These are phyloP conservation scores for Aureobasidium sp. DNA, from an alignment of 2,329 filamentous ascomycete genomes.

Conservation along the genomic window DNA sequence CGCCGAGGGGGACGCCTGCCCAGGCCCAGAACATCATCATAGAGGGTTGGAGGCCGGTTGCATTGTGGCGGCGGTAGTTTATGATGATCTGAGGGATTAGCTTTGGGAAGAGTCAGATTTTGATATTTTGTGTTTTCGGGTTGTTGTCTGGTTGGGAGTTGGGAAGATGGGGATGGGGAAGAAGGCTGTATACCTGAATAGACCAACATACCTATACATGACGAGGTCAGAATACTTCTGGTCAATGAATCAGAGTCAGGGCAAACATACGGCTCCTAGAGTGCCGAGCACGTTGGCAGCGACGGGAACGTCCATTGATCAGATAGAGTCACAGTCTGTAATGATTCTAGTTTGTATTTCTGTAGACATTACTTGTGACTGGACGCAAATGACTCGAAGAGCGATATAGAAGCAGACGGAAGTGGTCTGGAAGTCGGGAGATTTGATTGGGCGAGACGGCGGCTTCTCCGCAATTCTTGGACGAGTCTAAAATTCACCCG, in stretches of 20 bases:
- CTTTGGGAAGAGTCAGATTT: slow-evolving; percentile 28
- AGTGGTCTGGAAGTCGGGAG: neutral
- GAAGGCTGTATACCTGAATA: slow-evolving; percentile 41
- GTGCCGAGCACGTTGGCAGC: slow-evolving; percentile 53
- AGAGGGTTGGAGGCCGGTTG: slow-evolving; percentile 54
- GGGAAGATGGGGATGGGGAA: neutral
- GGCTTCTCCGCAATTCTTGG: neutral
- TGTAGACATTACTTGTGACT: too few species aligned
- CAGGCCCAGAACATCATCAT: slow-evolving; percentile 68
- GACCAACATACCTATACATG: slow-evolving; percentile 50
- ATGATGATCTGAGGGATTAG: slow-evolving; percentile 62
- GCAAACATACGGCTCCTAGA: slow-evolving; percentile 46
- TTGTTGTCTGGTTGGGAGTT: too few species aligned
- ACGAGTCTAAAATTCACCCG: slow-evolving; percentile 2
- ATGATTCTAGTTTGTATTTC: too few species aligned
- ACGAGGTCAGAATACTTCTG: slow-evolving; percentile 7
- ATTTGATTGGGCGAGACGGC: neutral
- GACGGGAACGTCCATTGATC: slow-evolving; percentile 37
- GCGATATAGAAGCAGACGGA: neutral
- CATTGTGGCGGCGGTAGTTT: slow-evolving; percentile 59
- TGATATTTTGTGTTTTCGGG: too few species aligned
- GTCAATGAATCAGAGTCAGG: too few species aligned
- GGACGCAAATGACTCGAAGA: neutral
- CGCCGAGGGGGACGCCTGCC: slow-evolving; percentile 59
- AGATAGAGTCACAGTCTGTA: too few species aligned